Evolutionary conservation across 306 rosid genomes (phyloP).

Genomic region (Luffa aegyptiaca): DNA sequence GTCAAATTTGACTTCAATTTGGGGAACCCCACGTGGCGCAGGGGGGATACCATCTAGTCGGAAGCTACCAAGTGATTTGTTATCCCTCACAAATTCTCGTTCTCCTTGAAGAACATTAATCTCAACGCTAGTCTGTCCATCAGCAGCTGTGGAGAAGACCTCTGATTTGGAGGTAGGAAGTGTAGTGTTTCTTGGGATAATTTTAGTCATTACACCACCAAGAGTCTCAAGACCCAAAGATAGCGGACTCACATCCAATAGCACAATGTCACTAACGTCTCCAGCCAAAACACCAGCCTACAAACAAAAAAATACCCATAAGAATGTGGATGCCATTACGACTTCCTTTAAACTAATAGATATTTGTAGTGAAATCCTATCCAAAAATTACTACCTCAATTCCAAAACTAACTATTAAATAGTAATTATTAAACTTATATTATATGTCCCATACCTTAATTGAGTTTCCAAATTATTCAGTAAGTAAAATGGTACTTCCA

Average conservation of each 20-base stretch:
- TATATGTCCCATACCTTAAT: not conserved
- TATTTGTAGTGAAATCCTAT: not conserved
- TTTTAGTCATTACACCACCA: constrained; percentile 94
- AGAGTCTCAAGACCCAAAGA: constrained; percentile 85
- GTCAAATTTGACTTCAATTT: constrained; percentile 93
- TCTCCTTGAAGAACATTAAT: constrained; percentile 93
- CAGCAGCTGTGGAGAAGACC: constrained; percentile 95
- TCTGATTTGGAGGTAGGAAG: constrained; percentile 94
- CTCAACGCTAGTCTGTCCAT: constrained; percentile 93
- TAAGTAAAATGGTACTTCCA: not conserved
- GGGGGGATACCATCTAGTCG: constrained; percentile 93
- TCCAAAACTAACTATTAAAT: not conserved
- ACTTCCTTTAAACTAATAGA: not conserved
- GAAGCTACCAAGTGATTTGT: constrained; percentile 95
- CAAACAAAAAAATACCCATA: not conserved
- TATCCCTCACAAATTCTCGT: constrained; percentile 90
- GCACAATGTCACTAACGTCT: constrained; percentile 84
- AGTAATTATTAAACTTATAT: not conserved
- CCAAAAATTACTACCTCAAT: not conserved
- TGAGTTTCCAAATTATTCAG: not conserved
- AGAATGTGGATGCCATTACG: not conserved
- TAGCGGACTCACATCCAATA: constrained; percentile 73
- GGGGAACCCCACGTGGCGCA: constrained; percentile 96
- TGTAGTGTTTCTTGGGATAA: constrained; percentile 91
- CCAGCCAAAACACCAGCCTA: constrained; percentile 94